A percentile compares a stretch with the other conserved stretches of the same genome.
These are phyloP conservation scores for Ballota nigra DNA, from an alignment of 257 asterid species.

Conservation along the genomic window DNA sequence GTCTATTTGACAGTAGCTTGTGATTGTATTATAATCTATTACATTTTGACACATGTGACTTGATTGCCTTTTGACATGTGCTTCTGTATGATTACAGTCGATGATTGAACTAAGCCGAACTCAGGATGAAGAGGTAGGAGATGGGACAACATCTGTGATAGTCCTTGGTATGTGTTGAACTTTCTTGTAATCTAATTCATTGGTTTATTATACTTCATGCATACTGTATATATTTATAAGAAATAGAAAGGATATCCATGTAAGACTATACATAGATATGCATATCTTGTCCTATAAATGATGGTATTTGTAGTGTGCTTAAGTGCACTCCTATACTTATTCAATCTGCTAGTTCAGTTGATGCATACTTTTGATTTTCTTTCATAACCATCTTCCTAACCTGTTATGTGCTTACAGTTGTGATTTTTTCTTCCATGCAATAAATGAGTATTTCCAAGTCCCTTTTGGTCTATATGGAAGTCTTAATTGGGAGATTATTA, in stretches of 20 bases:
- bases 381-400: not conserved
- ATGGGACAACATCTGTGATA: constrained; percentile 97
- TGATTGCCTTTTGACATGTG: constrained; percentile 15
- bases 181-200: constrained; percentile 1
- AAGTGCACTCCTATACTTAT: not conserved
- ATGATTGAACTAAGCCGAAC: constrained; percentile 99
- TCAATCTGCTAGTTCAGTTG: not conserved
- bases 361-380: not conserved
- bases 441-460: not conserved
- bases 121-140: constrained; percentile 99
- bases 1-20: not conserved
- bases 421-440: not conserved
- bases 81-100: constrained; percentile 55
- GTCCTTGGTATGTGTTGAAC: constrained; percentile 67
- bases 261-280: not conserved
- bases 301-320: not conserved
- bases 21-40: not conserved
- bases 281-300: not conserved
- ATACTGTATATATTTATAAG: constrained; percentile 1
- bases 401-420: constrained; percentile 3
- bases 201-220: constrained; percentile 15
- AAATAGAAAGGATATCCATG: not conserved
- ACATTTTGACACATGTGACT: too few relatives aligned
- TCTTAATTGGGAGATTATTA: not conserved
- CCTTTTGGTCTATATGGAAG: not conserved